Evolutionary conservation across 768 basidiomycete species (phyloP).

Genomic region (Cystobasidium onofrii): DNA sequence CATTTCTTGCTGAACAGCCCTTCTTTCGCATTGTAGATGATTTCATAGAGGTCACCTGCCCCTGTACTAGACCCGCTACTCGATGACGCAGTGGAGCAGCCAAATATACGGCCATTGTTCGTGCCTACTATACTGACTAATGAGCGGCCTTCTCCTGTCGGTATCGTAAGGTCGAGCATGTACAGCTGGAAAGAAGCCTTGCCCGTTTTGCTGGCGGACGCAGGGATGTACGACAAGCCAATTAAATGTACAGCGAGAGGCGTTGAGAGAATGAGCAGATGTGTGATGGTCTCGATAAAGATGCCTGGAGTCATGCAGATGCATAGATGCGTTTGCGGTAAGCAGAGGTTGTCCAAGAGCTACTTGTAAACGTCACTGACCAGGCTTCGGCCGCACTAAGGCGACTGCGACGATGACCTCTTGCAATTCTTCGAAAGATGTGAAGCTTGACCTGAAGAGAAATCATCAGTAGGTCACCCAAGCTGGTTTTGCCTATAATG

Average conservation of each 20-base stretch:
- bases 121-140: slow-evolving; percentile 79
- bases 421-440: slow-evolving; percentile 80
- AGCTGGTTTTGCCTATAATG: too few species aligned
- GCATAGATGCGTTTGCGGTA: not conserved
- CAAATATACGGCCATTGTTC: slow-evolving; percentile 76
- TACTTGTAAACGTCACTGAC: slow-evolving; percentile 40
- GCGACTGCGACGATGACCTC: slow-evolving; percentile 83
- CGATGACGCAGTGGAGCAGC: slow-evolving; percentile 50
- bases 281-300: slow-evolving; percentile 86
- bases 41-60: slow-evolving; percentile 82
- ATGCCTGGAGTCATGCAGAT: slow-evolving; percentile 48
- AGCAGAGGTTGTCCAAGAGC: not conserved
- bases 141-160: slow-evolving; percentile 60
- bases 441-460: slow-evolving; percentile 68
- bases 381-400: slow-evolving; percentile 72
- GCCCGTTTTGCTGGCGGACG: slow-evolving; percentile 50
- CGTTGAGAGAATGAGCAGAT: slow-evolving; percentile 81
- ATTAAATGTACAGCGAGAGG: slow-evolving; percentile 72
- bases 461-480: not conserved
- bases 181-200: slow-evolving; percentile 67
- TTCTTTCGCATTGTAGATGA: slow-evolving; percentile 81
- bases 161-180: slow-evolving; percentile 72
- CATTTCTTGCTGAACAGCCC: slow-evolving; percentile 86
- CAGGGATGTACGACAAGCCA: slow-evolving; percentile 53
- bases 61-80: slow-evolving; percentile 51